Percentiles rank a stretch among this genome's conserved stretches.
phyloP scores from a whole-genome alignment of 495 filamentous ascomycete species.

The Neurospora sublineolata region DNA sequence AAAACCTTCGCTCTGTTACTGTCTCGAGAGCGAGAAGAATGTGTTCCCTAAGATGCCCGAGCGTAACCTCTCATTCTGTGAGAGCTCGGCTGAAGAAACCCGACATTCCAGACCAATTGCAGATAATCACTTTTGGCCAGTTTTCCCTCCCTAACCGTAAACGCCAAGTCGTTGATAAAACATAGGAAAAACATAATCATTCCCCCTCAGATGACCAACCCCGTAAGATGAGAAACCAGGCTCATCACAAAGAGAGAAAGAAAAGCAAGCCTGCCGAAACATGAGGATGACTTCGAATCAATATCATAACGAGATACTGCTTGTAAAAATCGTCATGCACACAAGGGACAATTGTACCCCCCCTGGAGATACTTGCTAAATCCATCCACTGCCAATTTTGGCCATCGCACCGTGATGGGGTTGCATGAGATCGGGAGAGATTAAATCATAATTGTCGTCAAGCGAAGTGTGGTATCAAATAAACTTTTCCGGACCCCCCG shows the following conservation, averaged over 20 bases:
- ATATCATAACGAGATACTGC: slow-evolving; percentile 22
- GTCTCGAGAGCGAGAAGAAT: background rate
- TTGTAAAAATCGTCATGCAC: slow-evolving; percentile 11
- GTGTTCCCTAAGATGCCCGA: background rate
- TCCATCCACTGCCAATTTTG: slow-evolving; percentile 10
- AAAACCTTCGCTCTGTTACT: background rate
- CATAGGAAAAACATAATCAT: slow-evolving; percentile 2
- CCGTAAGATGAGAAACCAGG: background rate
- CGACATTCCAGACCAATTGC: background rate
- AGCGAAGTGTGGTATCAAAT: slow-evolving; percentile 31
- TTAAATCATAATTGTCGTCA: slow-evolving; percentile 29
- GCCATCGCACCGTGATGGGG: background rate
- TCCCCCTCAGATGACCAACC: slow-evolving; percentile 1
- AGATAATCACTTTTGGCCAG: background rate
- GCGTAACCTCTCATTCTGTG: background rate
- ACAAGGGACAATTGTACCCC: slow-evolving; percentile 9
- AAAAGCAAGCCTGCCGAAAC: slow-evolving; percentile 22
- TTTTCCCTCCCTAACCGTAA: background rate
- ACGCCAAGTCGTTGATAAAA: background rate
- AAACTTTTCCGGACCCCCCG: slow-evolving; percentile 34
- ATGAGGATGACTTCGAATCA: slow-evolving; percentile 18
- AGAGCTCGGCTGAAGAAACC: background rate
- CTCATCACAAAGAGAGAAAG: background rate
- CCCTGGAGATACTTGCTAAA: slow-evolving; percentile 13
- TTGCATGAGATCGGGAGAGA: slow-evolving; percentile 13